Evolutionary conservation across 2,329 filamentous ascomycete genomes (phyloP), one percentile per base, ranked within the genome.

Genomic region (Fusarium compactum): DNA sequence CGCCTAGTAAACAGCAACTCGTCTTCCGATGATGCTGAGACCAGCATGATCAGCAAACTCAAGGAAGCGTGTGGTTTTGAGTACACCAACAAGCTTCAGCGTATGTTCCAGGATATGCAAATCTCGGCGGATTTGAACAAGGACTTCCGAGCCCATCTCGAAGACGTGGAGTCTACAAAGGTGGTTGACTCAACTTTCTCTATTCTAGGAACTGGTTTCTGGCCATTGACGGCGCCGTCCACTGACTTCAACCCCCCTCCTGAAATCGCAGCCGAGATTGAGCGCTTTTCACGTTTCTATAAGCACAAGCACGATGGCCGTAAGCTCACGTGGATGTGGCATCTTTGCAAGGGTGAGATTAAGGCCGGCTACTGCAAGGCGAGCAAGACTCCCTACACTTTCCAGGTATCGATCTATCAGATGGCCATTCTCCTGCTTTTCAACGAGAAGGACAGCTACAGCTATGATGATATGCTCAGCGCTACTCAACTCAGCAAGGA

Each of bases 91-190:
- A 98, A 98, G 84, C 88, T 99, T 47, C 95, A 98, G 84, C 94
- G 97, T 78, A 99, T 99, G 96, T 99, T 98, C 88, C 95, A 98
- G 80, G 96, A 99, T 78, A 98, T 99, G 85, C 96, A 99, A 80
- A 97, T 97, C 53, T 98, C 95, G 70, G 98, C 98, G 82, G 96
- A 99, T 82, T 87, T 99, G 48, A 99, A 99, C 81, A 88, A 89
- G 50, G 91, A 91, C 30, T 99, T 97, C 85, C 92, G 93, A 76
- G 93, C 94, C 80, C 90, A 95, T 75, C 79, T 88, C 6, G 86
- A 93, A 43, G 76, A 74, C 8, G 74, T 79, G 12, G 80, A 77
- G 22, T 89, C 89, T 64, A 87, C 89, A 18, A 93, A 93, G 83
- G 88, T 87, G 48, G 85, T 90, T 22, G 96, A 99, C 78, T 93